phyloP scores from a whole-genome alignment of 768 basidiomycete genomes.

The Termitomyces sp. region DNA sequence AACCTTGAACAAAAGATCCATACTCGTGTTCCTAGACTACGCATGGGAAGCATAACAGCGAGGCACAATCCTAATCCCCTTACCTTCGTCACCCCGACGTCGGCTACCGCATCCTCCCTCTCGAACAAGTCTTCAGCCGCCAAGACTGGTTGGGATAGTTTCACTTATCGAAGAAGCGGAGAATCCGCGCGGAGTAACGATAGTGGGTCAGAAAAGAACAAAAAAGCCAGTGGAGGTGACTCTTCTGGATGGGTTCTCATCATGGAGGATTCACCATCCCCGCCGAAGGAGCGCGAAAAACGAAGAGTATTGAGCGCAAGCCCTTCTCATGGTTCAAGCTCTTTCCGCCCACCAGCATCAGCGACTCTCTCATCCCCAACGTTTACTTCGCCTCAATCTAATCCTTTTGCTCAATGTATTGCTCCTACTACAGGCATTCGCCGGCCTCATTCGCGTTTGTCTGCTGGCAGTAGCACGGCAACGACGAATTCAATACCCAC shows the following conservation, averaged over 20 bases:
- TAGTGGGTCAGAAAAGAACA: slow-evolving; percentile 35
- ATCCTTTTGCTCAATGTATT: slow-evolving; percentile 34
- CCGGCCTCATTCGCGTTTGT: slow-evolving; percentile 71
- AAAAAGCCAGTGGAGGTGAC: slow-evolving; percentile 48
- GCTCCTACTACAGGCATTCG: slow-evolving; percentile 36
- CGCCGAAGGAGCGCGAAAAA: slow-evolving; percentile 51
- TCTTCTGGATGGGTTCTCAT: slow-evolving; percentile 83
- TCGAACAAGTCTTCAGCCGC: slow-evolving; percentile 34
- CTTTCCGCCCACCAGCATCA: slow-evolving; percentile 43
- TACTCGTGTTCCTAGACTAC: slow-evolving; percentile 77
- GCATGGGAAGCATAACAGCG: slow-evolving; percentile 72
- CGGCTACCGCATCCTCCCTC: slow-evolving; percentile 26
- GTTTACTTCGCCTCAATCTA: slow-evolving; percentile 28
- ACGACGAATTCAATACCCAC: slow-evolving; percentile 62
- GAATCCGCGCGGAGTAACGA: slow-evolving; percentile 44
- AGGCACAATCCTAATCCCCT: slow-evolving; percentile 37
- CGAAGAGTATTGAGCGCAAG: slow-evolving; percentile 49
- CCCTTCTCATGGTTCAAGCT: slow-evolving; percentile 46
- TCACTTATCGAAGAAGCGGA: slow-evolving; percentile 33
- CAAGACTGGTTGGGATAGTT: slow-evolving; percentile 37
- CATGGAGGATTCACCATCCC: slow-evolving; percentile 82
- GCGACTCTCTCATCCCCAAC: slow-evolving; percentile 43
- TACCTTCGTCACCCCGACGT: slow-evolving; percentile 23
- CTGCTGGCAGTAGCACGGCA: slow-evolving; percentile 47
- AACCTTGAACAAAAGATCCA: slow-evolving; percentile 84